These are phyloP conservation scores for Galeopsis tetrahit DNA, from an alignment of 257 asterid species.

Conservation along the genomic window DNA sequence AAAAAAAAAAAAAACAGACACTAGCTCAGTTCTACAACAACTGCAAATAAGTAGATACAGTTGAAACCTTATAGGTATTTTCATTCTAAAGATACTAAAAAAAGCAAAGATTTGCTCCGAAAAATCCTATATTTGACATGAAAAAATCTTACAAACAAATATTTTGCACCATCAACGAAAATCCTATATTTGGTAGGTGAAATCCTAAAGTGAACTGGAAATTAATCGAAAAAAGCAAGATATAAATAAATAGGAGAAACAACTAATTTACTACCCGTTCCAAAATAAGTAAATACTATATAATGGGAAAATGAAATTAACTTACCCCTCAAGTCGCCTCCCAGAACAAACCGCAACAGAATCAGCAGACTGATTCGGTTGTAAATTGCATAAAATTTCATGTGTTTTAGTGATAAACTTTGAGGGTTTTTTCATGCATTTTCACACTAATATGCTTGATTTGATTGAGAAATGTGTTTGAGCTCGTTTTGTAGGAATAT, in stretches of 20 bases:
- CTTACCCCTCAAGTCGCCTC: constrained; percentile 26
- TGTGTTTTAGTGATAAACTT: too few species aligned
- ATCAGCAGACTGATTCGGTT: too few species aligned
- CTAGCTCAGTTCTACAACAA: constrained; percentile 23
- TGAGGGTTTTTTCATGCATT: too few species aligned
- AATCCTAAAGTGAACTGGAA: not conserved
- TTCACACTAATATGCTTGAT: too few species aligned
- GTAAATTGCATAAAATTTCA: too few species aligned
- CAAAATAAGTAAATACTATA: not conserved
- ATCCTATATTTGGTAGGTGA: not conserved
- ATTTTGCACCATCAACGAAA: not conserved
- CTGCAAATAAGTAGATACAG: not conserved
- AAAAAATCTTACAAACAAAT: not conserved
- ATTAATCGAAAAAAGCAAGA: not conserved
- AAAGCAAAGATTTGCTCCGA: not conserved
- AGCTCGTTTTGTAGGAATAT: too few species aligned
- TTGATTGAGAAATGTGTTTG: too few species aligned
- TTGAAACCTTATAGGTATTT: not conserved
- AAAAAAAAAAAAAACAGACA: not conserved
- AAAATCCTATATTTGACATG: constrained; percentile 1
- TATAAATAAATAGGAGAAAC: not conserved
- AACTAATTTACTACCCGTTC: constrained; percentile 1
- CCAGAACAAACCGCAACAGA: constrained; percentile 27
- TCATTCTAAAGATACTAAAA: not conserved
- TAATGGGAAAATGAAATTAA: not conserved